Percentiles rank a stretch among this genome's conserved stretches.
Conservation (phyloP, 2,329 filamentous ascomycete genomes). For the Xylariomycetidae sp. region DNA sequence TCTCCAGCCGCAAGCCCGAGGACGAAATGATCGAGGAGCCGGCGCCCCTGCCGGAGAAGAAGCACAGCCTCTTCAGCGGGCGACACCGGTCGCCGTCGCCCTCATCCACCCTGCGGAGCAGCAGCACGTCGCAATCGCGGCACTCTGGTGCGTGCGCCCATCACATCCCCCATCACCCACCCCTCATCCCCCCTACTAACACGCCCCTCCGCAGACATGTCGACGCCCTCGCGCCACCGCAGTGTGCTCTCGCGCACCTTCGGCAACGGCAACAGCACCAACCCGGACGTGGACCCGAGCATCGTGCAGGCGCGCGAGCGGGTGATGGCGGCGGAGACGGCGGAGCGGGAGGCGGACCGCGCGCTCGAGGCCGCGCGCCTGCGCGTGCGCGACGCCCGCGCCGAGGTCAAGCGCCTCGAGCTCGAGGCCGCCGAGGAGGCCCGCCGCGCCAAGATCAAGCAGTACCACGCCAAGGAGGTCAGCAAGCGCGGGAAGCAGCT, state of each 20-base stretch:
- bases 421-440: slow-evolving; percentile 61
- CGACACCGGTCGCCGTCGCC: slow-evolving; percentile 29
- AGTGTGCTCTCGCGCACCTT: slow-evolving; percentile 39
- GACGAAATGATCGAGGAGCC: slow-evolving; percentile 31
- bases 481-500: slow-evolving; percentile 65
- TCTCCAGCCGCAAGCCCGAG: slow-evolving; percentile 24
- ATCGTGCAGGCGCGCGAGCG: slow-evolving; percentile 57
- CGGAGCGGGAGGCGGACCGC: slow-evolving; percentile 59
- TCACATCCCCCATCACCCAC: slow-evolving; percentile 1
- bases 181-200: background rate
- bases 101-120: slow-evolving; percentile 12
- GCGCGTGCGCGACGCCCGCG: slow-evolving; percentile 56
- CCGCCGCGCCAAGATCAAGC: slow-evolving; percentile 60
- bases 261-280: slow-evolving; percentile 37
- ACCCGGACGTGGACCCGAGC: slow-evolving; percentile 50
- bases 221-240: slow-evolving; percentile 21
- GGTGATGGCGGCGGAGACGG: slow-evolving; percentile 55
- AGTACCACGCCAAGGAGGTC: slow-evolving; percentile 57
- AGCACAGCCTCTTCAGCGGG: slow-evolving; percentile 33
- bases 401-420: slow-evolving; percentile 58
- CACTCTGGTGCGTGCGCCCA: slow-evolving; percentile 17
- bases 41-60: slow-evolving; percentile 44
- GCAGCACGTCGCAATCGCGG: slow-evolving; percentile 15
- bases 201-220: slow-evolving; percentile 3
- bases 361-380: slow-evolving; percentile 52